These are phyloP conservation scores for Hymenoscyphus linearis DNA, from an alignment of 2,329 filamentous ascomycete species.

Conservation along the genomic window DNA sequence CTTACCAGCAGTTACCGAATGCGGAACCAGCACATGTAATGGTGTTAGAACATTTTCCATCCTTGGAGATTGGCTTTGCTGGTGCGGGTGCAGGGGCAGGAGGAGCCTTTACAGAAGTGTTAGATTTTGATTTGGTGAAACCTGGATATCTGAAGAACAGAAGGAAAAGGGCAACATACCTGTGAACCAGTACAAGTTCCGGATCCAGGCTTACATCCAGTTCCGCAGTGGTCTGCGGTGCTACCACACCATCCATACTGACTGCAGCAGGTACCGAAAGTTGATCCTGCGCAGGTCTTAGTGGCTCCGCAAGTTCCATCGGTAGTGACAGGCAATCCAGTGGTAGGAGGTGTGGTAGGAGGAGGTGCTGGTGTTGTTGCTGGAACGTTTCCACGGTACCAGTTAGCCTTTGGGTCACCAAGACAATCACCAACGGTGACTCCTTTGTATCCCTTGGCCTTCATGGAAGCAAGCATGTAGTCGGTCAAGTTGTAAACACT, in stretches of 20 bases:
- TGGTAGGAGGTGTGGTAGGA: not conserved
- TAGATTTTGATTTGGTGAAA: not conserved
- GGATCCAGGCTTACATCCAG: conserved; percentile 13
- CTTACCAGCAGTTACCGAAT: conserved; percentile 24
- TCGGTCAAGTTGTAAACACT: conserved; percentile 34
- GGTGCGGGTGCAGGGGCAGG: not conserved
- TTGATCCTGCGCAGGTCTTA: conserved; percentile 8
- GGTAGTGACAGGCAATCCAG: conserved; percentile 4
- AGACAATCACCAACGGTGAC: conserved; percentile 45
- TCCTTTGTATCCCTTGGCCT: conserved; percentile 33
- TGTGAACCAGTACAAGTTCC: conserved; percentile 9
- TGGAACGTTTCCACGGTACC: conserved; percentile 34
- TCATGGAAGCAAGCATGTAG: conserved; percentile 33
- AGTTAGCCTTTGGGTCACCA: conserved; percentile 38
- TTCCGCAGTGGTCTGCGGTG: conserved; percentile 14
- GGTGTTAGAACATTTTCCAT: conserved; percentile 18
- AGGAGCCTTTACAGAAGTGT: not conserved
- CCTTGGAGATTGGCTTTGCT: conserved; percentile 5
- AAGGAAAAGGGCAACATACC: not conserved
- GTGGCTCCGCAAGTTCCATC: conserved; percentile 16
- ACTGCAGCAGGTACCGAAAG: conserved; percentile 20
- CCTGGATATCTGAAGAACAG: too few relatives aligned
- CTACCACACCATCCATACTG: conserved; percentile 13
- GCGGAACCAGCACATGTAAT: conserved; percentile 21
- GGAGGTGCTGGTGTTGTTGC: not conserved